phyloP scores from a whole-genome alignment of 345 rosid genomes.

The Syzygium aromaticum region DNA sequence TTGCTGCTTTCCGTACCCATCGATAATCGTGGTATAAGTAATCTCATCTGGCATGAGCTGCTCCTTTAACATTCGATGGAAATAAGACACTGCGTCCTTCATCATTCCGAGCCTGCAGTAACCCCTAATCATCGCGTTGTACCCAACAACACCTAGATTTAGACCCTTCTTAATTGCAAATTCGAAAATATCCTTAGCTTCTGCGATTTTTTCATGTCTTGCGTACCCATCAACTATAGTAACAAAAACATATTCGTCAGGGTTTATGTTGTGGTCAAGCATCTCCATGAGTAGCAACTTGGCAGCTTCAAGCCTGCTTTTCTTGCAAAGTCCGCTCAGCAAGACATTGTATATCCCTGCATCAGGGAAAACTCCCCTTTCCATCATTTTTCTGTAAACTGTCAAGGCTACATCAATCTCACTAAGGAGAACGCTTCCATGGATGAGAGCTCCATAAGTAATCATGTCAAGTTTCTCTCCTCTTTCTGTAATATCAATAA shows the following conservation, averaged over 20 bases:
- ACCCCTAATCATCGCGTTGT: slow-evolving; percentile 84
- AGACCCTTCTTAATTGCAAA: slow-evolving; percentile 43
- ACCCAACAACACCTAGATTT: slow-evolving; percentile 54
- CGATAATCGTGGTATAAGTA: slow-evolving; percentile 74
- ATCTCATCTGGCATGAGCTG: slow-evolving; percentile 52
- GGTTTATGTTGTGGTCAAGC: slow-evolving; percentile 54
- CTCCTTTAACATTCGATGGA: slow-evolving; percentile 43
- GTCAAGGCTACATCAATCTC: slow-evolving; percentile 60
- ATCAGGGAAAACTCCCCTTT: slow-evolving; percentile 65
- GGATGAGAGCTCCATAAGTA: slow-evolving; percentile 63
- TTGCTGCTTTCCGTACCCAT: slow-evolving; percentile 72
- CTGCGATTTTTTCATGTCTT: slow-evolving; percentile 50
- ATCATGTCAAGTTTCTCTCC: slow-evolving; percentile 67
- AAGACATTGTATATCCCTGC: slow-evolving; percentile 73
- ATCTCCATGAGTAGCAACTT: slow-evolving; percentile 63
- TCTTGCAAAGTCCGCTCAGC: slow-evolving; percentile 79
- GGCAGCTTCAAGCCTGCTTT: slow-evolving; percentile 50
- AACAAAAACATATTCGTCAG: slow-evolving; percentile 61
- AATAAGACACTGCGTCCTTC: slow-evolving; percentile 44
- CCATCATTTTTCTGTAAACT: slow-evolving; percentile 42
- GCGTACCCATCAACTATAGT: slow-evolving; percentile 72
- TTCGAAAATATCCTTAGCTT: slow-evolving; percentile 50
- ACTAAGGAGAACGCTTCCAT: slow-evolving; percentile 62
- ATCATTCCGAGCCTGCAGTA: slow-evolving; percentile 72
- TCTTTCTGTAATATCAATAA: slow-evolving; percentile 59